Evolutionary conservation across 2,329 filamentous ascomycete genomes (phyloP), one percentile per base, ranked within the genome.

Genomic region (Diaporthe sp.): DNA sequence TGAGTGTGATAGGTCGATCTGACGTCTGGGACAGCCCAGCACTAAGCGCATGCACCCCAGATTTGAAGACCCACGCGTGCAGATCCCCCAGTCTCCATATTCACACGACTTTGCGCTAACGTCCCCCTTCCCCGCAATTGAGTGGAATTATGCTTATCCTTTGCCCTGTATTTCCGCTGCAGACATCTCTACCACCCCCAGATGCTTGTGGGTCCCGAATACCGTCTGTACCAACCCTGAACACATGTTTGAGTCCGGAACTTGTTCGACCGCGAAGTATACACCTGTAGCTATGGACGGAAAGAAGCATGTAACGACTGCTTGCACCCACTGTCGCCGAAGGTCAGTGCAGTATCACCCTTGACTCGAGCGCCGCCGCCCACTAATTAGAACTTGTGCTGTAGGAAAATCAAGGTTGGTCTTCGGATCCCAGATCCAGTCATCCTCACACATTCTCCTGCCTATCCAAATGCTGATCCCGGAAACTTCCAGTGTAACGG

Each of bases 301-400:
- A 15, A 67, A 67, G 61, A 67, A 67, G 28, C 61, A 67, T 51
- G 61, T 67, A n/a, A 67, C 61, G 44, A 67, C 25, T 37, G 61
- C 61, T 37, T 67, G 61, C 12, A 67, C 61, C 10, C 28, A 67
- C 20, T 67, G 61, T 28, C 61, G 61, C 44, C 42, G 61, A 34
- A 67, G 61, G 61, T 67, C 8, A 51, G 61, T 67, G 12, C 20
- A 37, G 25, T 28, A 9, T 34, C 0, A 15, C 9, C 17, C 13
- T 34, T 10, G 2, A 22, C 4, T 25, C 12, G 9, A 7, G 10
- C 17, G 13, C n/a, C 10, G 12, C 13, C 25, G 8, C 15, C 4
- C 10, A 49, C 61, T 67, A 25, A 67, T 13, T 9, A 8, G 9
- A 51, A n/a, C 10, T 5, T n/a, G 25, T 15, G 61, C 10, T n/a